These are phyloP conservation scores for Sclerotinia trifoliorum DNA, from an alignment of 2,329 filamentous ascomycete species.

Conservation along the genomic window DNA sequence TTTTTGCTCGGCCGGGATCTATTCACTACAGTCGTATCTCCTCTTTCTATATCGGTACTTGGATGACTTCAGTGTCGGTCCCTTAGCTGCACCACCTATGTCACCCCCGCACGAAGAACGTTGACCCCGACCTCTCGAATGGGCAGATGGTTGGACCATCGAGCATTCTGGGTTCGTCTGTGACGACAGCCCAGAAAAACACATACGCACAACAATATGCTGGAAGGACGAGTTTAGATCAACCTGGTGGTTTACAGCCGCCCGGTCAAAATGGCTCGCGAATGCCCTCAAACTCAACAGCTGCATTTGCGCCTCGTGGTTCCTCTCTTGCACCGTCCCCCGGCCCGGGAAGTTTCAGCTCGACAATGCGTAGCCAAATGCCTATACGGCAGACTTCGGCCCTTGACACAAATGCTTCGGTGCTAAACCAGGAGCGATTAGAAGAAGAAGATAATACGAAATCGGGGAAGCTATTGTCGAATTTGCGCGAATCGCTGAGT, in stretches of 20 bases:
- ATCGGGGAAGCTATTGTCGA: conserved; percentile 71
- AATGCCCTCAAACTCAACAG: conserved; percentile 52
- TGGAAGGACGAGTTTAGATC: conserved; percentile 54
- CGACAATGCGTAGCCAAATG: conserved; percentile 75
- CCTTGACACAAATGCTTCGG: conserved; percentile 54
- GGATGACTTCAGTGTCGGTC: conserved; percentile 31
- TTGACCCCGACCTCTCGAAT: conserved; percentile 36
- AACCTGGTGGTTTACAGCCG: conserved; percentile 53
- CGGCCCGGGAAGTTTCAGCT: conserved; percentile 82
- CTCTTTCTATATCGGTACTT: neutral
- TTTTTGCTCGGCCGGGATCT: neutral
- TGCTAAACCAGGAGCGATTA: conserved; percentile 52
- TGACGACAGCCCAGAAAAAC: conserved; percentile 55
- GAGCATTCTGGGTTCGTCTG: conserved; percentile 54
- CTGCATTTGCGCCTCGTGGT: conserved; percentile 65
- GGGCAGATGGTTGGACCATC: conserved; percentile 42
- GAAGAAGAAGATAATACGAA: conserved; percentile 61
- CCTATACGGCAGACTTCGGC: conserved; percentile 61
- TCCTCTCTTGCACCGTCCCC: conserved; percentile 69
- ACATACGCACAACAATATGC: conserved; percentile 47
- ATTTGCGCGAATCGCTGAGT: conserved; percentile 80
- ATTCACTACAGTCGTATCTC: neutral
- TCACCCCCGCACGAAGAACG: conserved; percentile 31
- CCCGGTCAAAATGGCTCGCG: conserved; percentile 48
- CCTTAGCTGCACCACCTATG: conserved; percentile 35